Conservation (phyloP, 2,329 filamentous ascomycete species). For the Xylaria arbuscula region DNA sequence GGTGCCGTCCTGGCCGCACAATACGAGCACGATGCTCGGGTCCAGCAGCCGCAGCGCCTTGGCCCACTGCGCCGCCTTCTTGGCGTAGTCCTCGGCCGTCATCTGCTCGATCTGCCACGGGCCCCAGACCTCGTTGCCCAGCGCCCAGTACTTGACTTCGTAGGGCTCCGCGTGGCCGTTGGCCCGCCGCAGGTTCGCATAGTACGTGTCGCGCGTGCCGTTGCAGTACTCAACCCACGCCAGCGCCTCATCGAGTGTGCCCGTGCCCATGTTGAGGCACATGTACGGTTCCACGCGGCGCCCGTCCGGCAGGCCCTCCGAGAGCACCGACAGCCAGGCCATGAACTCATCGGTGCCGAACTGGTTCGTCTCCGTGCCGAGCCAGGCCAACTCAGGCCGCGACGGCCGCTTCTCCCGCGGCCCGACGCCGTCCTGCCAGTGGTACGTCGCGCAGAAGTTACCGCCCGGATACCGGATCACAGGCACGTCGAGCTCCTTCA, state of each 20-base stretch:
- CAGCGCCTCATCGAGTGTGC: conserved; percentile 67
- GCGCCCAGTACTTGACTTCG: conserved; percentile 85
- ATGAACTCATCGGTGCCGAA: conserved; percentile 91
- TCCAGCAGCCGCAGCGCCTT: conserved; percentile 79
- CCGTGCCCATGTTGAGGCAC: conserved; percentile 84
- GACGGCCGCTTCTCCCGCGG: conserved; percentile 74
- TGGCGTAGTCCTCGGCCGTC: conserved; percentile 76
- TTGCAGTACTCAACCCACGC: conserved; percentile 92
- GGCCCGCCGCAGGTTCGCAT: conserved; percentile 80
- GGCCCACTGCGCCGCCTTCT: conserved; percentile 76
- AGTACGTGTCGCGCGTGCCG: conserved; percentile 79
- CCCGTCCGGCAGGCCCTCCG: conserved; percentile 61
- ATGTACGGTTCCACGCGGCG: conserved; percentile 81
- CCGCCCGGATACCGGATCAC: conserved; percentile 85
- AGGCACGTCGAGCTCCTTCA: conserved; percentile 79
- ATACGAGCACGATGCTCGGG: conserved; percentile 74
- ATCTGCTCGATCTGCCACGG: conserved; percentile 75
- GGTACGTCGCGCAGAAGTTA: conserved; percentile 87
- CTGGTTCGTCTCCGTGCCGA: conserved; percentile 78
- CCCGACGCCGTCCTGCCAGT: conserved; percentile 85
- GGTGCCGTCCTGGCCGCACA: conserved; percentile 78
- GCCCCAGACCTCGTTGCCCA: conserved; percentile 80
- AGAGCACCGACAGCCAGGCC: conserved; percentile 78
- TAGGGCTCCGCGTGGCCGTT: conserved; percentile 83
- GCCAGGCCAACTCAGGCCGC: conserved; percentile 81